Evolutionary conservation across 2,329 filamentous ascomycete species (phyloP), one percentile per base, ranked within the genome.

Genomic region (Colletotrichum theobromicola): DNA sequence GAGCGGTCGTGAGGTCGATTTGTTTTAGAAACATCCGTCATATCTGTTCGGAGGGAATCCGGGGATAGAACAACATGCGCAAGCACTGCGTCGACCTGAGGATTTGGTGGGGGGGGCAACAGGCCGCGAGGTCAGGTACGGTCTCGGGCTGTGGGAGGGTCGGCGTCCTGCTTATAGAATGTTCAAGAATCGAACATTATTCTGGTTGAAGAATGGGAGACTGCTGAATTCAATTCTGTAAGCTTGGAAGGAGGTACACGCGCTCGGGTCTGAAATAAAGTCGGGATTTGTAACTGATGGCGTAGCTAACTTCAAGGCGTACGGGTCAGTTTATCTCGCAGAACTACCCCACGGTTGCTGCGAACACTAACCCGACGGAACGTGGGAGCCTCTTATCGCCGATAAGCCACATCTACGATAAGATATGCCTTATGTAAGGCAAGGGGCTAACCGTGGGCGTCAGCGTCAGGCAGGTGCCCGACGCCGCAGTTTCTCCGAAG

Each of bases 21-120:
- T 94, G 92, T 90, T 97, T 96, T 89, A 98, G 90, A 91, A 98
- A 98, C 96, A 98, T 98, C 89, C 94, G 95, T 94, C 87, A 90
- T 88, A 83, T 86, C 87, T 79, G 46, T 66, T 53, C 24, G 42
- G 34, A 32, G 62, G 53, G 15, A 34, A 72, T 58, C 35, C 42
- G 57, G 60, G 61, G 32, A 30, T 46, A 21, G 34, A n/a, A 46
- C n/a, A 26, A 10, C 57, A 55, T 24, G 46, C 46, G 62, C 68
- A 75, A 35, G 42, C 64, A 61, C 62, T 46, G 28, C 37, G 68
- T 57, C 58, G 72, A 28, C 10, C 58, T 35, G 37, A 35, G 63
- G 42, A 26, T 32, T 18, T 50, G 50, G 26, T 58, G 42, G 35
- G 24, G 63, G 34, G 34, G 53, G n/a, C 37, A 50, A 55, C 53